Conservation (phyloP, 2,329 filamentous ascomycete genomes). For the Verticillium longisporum region DNA sequence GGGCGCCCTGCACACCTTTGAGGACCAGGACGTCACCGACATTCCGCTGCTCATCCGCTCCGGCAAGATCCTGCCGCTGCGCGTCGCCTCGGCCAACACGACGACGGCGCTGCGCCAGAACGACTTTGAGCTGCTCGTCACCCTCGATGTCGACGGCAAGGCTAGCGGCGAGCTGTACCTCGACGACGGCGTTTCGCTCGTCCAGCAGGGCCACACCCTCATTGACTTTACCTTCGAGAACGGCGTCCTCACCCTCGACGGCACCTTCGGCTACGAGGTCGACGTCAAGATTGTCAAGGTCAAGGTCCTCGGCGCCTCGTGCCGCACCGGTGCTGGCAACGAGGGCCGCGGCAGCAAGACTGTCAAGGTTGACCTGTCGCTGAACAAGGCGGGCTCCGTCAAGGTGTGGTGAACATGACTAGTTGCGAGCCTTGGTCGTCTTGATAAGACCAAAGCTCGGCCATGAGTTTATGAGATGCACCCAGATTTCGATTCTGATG, state of each 20-base stretch:
- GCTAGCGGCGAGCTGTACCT: constrained; percentile 61
- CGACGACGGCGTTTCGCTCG: constrained; percentile 57
- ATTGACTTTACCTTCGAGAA: constrained; percentile 54
- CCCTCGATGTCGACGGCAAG: constrained; percentile 44
- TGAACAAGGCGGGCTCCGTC: constrained; percentile 12
- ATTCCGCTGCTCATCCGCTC: constrained; percentile 69
- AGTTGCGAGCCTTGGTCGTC: no score
- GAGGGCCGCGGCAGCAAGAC: constrained; percentile 9
- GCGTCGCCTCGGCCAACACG: constrained; percentile 57
- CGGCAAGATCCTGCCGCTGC: constrained; percentile 59
- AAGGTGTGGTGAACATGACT: neutral
- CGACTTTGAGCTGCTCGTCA: constrained; percentile 61
- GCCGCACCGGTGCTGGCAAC: constrained; percentile 3
- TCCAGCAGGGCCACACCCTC: constrained; percentile 34
- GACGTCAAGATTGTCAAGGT: constrained; percentile 38
- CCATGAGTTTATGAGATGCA: no score
- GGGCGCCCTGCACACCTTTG: constrained; percentile 16
- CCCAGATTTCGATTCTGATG: no score
- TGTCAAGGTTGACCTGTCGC: constrained; percentile 13
- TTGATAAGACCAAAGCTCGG: no score
- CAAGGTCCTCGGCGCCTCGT: constrained; percentile 36
- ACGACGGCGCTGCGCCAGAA: constrained; percentile 56
- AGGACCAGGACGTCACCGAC: constrained; percentile 19
- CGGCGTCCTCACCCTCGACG: constrained; percentile 42
- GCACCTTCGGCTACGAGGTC: constrained; percentile 45